These are phyloP conservation scores for Tetraselmis chui DNA, from an alignment of 139 green algal genomes.

Conservation along the genomic window DNA sequence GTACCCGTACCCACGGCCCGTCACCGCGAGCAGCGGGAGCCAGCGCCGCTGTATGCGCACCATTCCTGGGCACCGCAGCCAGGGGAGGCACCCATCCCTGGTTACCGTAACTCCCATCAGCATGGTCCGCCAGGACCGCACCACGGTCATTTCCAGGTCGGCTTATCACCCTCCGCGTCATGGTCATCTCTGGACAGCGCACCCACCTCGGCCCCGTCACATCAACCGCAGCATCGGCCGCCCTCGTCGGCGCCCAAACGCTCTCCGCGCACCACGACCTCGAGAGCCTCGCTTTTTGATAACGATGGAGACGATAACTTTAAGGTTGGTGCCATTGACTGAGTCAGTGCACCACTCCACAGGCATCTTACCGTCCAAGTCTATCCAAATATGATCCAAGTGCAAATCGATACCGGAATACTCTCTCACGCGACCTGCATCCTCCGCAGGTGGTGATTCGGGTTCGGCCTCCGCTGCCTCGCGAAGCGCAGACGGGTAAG, in stretches of 20 bases:
- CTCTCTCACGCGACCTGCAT: too few species aligned
- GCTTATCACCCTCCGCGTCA: background rate
- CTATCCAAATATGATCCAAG: too few species aligned
- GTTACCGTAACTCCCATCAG: background rate
- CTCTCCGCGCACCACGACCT: background rate
- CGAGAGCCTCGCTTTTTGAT: background rate
- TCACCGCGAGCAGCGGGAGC: background rate
- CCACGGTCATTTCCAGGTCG: background rate
- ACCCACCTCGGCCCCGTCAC: background rate
- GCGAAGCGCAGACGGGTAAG: conserved; percentile 43
- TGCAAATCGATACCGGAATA: too few species aligned
- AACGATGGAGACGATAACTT: background rate
- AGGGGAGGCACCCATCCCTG: background rate
- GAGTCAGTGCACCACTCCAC: too few species aligned
- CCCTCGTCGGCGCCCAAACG: background rate
- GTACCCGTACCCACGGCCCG: too few species aligned
- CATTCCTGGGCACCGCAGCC: background rate
- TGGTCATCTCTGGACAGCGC: background rate
- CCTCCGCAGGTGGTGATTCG: conserved; percentile 84
- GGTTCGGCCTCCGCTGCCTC: conserved; percentile 68
- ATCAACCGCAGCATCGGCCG: too few species aligned
- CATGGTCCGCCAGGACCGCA: background rate
- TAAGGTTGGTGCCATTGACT: too few species aligned
- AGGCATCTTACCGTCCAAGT: too few species aligned
- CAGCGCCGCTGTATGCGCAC: background rate